Base-by-base conservation (phyloP, 441 rosid genomes). In the Euphorbia corollata region DNA sequence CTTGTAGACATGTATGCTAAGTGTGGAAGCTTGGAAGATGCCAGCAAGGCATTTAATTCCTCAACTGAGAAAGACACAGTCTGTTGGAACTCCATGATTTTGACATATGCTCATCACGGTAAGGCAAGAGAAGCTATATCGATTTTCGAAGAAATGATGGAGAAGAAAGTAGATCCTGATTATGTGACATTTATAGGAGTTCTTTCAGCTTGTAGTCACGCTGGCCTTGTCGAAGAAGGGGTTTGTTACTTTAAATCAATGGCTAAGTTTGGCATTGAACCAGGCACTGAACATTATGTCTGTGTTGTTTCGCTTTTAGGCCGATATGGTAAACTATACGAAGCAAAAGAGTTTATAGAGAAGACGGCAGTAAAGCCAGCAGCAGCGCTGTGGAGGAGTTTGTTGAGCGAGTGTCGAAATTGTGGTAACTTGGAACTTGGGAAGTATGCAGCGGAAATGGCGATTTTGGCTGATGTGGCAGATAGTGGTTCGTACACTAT, bases 11-110 rank as follows among this genome's bases (percentile, higher is more conserved):
- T 86, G 97, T 88, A 88, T 50, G 80, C 90, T 41, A 90, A 90
- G 75, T 86, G 95, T 70, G 92, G 92, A 75, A 77, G 83, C 72
- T 79, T 86, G 4, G 74, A 71, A 72, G 85, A 81, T 60, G 87
- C 95, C 55, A 18, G 67, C 18, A 78, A 74, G 73, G 77, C 84
- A 70, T 90, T 86, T 74, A 60, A 36, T 72, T 75, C 72, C 4
- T 64, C 79, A 30, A 36, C 48, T 59, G 55, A 75, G 63, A 85
- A 80, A 79, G 91, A 87, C 70, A 67, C 76, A 2, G 79, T 79
- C 22, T 87, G 90, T 67, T 91, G 90, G 93, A 91, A 88, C 73
- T 82, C 93, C 68, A 77, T 91, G 72, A 88, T 88, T 61, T 76
- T 76, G 6, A 72, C 86, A 32, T 84, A 77, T 70, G 91, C 90